Conservation (phyloP, 2,329 filamentous ascomycete genomes). For the Piedraia hortae region DNA sequence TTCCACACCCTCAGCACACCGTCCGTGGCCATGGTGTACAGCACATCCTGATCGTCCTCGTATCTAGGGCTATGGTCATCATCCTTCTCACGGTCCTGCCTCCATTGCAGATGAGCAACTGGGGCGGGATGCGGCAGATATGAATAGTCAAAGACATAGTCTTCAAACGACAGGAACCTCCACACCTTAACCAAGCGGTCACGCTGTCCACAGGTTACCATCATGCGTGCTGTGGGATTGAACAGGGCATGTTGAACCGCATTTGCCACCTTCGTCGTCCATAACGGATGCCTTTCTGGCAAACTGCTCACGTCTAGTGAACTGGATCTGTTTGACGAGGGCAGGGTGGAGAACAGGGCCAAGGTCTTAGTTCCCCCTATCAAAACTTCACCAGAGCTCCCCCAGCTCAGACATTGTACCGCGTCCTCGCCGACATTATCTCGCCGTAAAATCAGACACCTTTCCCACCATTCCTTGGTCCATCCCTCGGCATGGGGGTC, state of each 20-base stretch:
- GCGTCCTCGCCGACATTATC: constrained; percentile 19
- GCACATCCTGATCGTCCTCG: constrained; percentile 37
- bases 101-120: constrained; percentile 70
- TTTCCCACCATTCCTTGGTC: constrained; percentile 43
- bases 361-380: constrained; percentile 40
- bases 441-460: constrained; percentile 29
- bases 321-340: constrained; percentile 6
- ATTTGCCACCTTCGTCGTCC: constrained; percentile 49
- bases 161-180: constrained; percentile 64
- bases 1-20: constrained; percentile 63
- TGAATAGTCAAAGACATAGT: constrained; percentile 67
- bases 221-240: constrained; percentile 65
- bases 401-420: constrained; percentile 54
- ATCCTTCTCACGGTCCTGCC: constrained; percentile 23
- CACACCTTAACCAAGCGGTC: constrained; percentile 81
- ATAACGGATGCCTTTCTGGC: constrained; percentile 24
- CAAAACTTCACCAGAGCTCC: constrained; percentile 57
- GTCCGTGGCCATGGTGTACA: constrained; percentile 74
- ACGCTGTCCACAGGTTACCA: constrained; percentile 51
- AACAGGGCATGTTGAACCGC: constrained; percentile 46
- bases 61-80: too few species aligned
- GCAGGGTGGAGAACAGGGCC: constrained; percentile 35
- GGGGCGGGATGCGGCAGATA: constrained; percentile 65
- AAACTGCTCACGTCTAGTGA: constrained; percentile 5
- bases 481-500: constrained; percentile 45